Conservation (phyloP, 129 eudicot species). For the Escallonia rubra region DNA sequence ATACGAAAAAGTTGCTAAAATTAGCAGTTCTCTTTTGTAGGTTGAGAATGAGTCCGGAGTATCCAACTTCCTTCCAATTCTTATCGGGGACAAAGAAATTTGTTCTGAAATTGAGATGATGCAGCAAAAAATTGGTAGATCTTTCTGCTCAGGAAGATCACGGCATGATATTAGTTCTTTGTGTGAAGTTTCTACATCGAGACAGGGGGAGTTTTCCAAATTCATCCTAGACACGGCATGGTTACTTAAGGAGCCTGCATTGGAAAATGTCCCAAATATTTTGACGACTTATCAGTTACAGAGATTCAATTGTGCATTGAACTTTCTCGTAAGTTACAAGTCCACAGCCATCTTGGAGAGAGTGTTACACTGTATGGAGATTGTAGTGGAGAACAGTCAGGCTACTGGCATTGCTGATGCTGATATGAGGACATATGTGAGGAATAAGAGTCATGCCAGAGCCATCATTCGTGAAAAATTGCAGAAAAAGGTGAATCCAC, state of each 20-base stretch:
- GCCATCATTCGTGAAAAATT: slow-evolving; percentile 30
- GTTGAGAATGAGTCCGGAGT: slow-evolving; percentile 87
- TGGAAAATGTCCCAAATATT: slow-evolving; percentile 25
- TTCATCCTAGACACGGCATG: slow-evolving; percentile 67
- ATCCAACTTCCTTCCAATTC: slow-evolving; percentile 87
- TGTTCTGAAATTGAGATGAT: slow-evolving; percentile 64
- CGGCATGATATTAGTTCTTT: slow-evolving; percentile 18
- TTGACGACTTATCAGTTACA: slow-evolving; percentile 46
- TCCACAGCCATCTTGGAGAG: slow-evolving; percentile 58
- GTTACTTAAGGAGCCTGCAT: slow-evolving; percentile 63
- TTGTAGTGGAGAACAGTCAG: slow-evolving; percentile 23
- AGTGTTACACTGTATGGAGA: slow-evolving; percentile 31
- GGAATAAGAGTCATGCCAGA: slow-evolving; percentile 37
- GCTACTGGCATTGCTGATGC: slow-evolving; percentile 32
- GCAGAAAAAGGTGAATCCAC: slow-evolving; percentile 18
- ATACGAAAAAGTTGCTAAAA: no score
- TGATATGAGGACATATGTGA: slow-evolving; percentile 36
- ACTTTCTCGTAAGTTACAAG: slow-evolving; percentile 51
- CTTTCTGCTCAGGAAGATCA: slow-evolving; percentile 24
- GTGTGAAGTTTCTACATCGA: slow-evolving; percentile 38
- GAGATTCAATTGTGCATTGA: slow-evolving; percentile 47
- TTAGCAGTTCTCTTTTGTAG: slow-evolving; percentile 30
- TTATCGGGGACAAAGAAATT: slow-evolving; percentile 61
- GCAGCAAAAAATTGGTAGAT: slow-evolving; percentile 43
- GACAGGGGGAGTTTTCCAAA: slow-evolving; percentile 44